Evolutionary conservation across 305 asterid species (phyloP).

Genomic region (Solanum hybrid): DNA sequence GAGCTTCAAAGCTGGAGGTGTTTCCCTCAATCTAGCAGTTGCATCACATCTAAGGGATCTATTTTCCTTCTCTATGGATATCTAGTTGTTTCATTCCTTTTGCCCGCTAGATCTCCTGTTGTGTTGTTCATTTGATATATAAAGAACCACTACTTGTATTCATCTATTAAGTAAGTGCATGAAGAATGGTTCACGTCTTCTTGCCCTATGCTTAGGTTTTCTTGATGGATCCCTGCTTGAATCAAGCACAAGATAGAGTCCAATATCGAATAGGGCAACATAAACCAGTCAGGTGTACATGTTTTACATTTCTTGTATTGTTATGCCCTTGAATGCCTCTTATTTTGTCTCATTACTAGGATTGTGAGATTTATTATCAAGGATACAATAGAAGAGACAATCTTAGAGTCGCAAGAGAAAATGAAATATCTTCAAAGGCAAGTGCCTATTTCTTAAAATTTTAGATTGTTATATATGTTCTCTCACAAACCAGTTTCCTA

Average conservation of each 20-base stretch:
- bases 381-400: constrained; percentile 76
- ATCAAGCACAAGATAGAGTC: constrained; percentile 92
- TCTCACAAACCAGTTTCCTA: background rate
- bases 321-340: background rate
- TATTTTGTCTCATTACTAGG: constrained; percentile 24
- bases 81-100: background rate
- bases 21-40: constrained; percentile 80
- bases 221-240: constrained; percentile 97
- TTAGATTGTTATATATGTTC: background rate
- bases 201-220: constrained; percentile 42
- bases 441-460: background rate
- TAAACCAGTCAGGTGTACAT: constrained; percentile 76
- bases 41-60: constrained; percentile 44
- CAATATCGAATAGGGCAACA: constrained; percentile 82
- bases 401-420: constrained; percentile 76
- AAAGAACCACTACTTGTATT: background rate
- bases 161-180: background rate
- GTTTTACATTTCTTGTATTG: background rate
- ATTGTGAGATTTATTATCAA: constrained; percentile 72
- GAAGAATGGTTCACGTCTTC: background rate
- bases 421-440: constrained; percentile 13
- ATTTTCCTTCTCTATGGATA: background rate
- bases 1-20: constrained; percentile 91
- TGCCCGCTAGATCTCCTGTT: background rate
- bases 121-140: background rate